Base-by-base conservation (phyloP, 345 rosid genomes). In the Bruguiera parviflora region DNA sequence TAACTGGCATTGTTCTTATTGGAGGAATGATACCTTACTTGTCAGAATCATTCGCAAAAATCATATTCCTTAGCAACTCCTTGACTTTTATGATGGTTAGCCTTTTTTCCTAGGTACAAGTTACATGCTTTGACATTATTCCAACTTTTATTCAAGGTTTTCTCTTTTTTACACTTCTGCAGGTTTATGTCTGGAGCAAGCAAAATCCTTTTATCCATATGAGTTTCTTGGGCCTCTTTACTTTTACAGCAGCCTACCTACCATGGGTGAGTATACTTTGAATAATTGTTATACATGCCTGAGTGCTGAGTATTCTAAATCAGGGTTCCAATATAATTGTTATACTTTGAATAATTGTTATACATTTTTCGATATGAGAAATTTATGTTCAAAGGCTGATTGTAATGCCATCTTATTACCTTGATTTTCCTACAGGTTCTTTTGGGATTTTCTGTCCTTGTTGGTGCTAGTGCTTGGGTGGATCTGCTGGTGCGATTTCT, bases 121-220 rank as follows among this genome's bases (percentile, higher is more conserved):
- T 58, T 5, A 51, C 46, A 27, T 57, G 46, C 47, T 76, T 64
- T 66, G 35, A 65, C 16, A 32, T n/a, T 68, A 39, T 22, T 29
- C 19, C 28, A 63, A 24, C 9, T 64, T 32, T 47, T 37, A 19
- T 35, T 25, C 53, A 29, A 52, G 15, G 15, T 2, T 61, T 25
- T 20, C 13, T 33, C 22, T 9, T 29, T 53, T 8, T 27, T 24
- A 55, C 24, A 19, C 56, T 35, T 25, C 15, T 73, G 35, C 76
- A 92, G 98, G 99, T 95, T 52, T 95, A 95, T 82, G 98, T 95
- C 65, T 95, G 99, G 99, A 95, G 98, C 71, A 95, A 95, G 80
- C 99, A 92, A 78, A 92, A 95, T 66, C 99, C 99, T 69, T 90
- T 85, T 60, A 89, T 95, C 79, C 99, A 89, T 71, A 95, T 95